A percentile compares a stretch with the other conserved stretches of the same genome.
These are phyloP conservation scores for Geotrichum siamense DNA, from an alignment of 1,139 yeast genomes.

Conservation along the genomic window DNA sequence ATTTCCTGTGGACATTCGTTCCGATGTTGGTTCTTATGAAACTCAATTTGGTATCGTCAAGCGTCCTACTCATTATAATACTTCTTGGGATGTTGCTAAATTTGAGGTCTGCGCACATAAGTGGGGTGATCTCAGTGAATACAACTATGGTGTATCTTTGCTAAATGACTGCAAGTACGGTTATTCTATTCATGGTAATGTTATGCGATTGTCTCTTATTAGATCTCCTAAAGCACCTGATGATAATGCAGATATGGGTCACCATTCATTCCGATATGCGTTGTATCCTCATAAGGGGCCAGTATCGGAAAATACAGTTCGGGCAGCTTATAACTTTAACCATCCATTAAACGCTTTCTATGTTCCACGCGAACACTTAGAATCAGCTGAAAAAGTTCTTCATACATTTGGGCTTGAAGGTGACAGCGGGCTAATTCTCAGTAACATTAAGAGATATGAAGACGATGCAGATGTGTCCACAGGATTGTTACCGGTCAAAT, in stretches of 20 bases:
- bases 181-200: slow-evolving; percentile 81
- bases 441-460: slow-evolving; percentile 82
- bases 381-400: slow-evolving; percentile 21
- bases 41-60: slow-evolving; percentile 88
- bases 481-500: slow-evolving; percentile 39
- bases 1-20: slow-evolving; percentile 77
- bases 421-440: slow-evolving; percentile 53
- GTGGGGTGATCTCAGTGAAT: slow-evolving; percentile 86
- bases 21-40: slow-evolving; percentile 77
- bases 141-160: slow-evolving; percentile 78
- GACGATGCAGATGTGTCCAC: slow-evolving; percentile 53
- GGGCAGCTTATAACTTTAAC: slow-evolving; percentile 74
- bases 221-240: slow-evolving; percentile 90
- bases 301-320: slow-evolving; percentile 56
- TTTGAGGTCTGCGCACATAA: slow-evolving; percentile 94
- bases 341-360: slow-evolving; percentile 38
- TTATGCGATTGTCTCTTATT: slow-evolving; percentile 72
- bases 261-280: slow-evolving; percentile 76
- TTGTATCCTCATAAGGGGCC: slow-evolving; percentile 72
- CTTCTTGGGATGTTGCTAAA: slow-evolving; percentile 93
- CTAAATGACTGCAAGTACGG: slow-evolving; percentile 87
- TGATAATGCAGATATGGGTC: slow-evolving; percentile 88
- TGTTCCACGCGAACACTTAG: slow-evolving; percentile 20
- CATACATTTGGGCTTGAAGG: slow-evolving; percentile 37
- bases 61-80: slow-evolving; percentile 90